Evolutionary conservation across 2,329 filamentous ascomycete species (phyloP), one percentile per base, ranked within the genome.

Genomic region (Grosmannia serpens): DNA sequence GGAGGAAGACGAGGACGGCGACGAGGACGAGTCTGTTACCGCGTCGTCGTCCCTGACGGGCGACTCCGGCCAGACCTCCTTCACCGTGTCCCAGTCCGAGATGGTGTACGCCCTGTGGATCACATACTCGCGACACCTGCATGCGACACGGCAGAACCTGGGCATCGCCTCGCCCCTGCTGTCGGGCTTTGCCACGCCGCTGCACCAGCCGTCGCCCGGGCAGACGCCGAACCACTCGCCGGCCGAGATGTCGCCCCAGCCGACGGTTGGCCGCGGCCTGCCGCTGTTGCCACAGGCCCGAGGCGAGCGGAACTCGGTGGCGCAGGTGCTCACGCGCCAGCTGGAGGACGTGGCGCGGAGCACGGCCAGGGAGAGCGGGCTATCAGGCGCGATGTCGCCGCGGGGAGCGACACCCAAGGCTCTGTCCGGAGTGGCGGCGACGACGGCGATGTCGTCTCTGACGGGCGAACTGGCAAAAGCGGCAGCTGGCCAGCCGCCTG

Each of bases 21-120:
- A 81, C 44, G 78, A 81, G 52, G 57, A 46, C 17, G 55, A 74
- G 73, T n/a, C 74, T 77, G 44, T 24, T 5, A 53, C 53, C 1
- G 47, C 49, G 13, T 53, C 57, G 17, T 58, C 58, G 3, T 54
- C 58, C 8, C 41, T 49, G n/a, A 33, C 46, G 4, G 46, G 55
- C 56, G 44, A 46, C 11, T 68, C 74, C 61, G 69, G 71, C 29
- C 67, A 69, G 54, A 67, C 70, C 24, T 67, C 75, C 10, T 77
- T 81, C n/a, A 71, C 79, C 13, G 71, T 76, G 35, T 68, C 74
- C 4, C 76, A 80, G 61, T 82, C 85, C 20, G 91, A 96, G 69
- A 81, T 95, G 62, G 91, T 97, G 0, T 97, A 91, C 74, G 94
- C 94, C 13, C 75, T 99, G 33, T 99, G 94, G 94, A 87, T 99